Base-by-base conservation (phyloP, 2,329 filamentous ascomycete genomes). In the Pseudogymnoascus destructans region DNA sequence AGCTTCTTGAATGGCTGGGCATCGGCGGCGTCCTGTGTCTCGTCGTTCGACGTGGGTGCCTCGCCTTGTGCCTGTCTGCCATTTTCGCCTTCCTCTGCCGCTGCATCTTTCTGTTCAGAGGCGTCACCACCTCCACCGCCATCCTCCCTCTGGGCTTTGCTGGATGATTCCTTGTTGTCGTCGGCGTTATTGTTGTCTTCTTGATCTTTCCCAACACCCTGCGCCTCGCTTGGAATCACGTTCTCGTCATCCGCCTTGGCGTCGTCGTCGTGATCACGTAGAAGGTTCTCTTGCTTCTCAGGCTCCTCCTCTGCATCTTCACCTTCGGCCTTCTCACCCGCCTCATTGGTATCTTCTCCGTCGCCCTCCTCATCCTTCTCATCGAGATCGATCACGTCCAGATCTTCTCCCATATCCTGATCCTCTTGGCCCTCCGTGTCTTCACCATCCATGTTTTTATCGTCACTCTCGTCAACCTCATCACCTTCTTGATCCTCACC, bases 1-100 rank as follows among this genome's bases (percentile, higher is more conserved):
- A 98, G 80, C 68, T 95, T 95, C 73, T 93, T 93, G 77, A 96
- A 95, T 1, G 90, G 87, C 64, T 93, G 82, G 49, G 76, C 74
- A 57, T 80, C 70, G 4, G 68, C 66, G 21, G 70, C 70, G 35
- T 75, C 71, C 63, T 76, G 69, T 13, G 70, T 68, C 13, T 71
- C 68, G 30, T 69, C 64, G 30, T 65, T 61, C 1, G 66, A 60
- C 58, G 69, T 66, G 32, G 68, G 72, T 36, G 71, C 72, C 58
- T 73, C 71, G 9, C 72, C 69, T 25, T 71, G 68, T 6, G 72
- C 71, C 57, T 77, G 73, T 42, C 74, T 70, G 9, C 72, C 68
- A 30, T 75, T 72, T 57, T 79, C 75, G 10, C 83, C 85, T 63
- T 86, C 80, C 66, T 82, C 80, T n/a, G 82, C 81, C 23, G 80